These are phyloP conservation scores for Neophaeococcomyces aloes DNA, from an alignment of 2,329 filamentous ascomycete species.

Conservation along the genomic window DNA sequence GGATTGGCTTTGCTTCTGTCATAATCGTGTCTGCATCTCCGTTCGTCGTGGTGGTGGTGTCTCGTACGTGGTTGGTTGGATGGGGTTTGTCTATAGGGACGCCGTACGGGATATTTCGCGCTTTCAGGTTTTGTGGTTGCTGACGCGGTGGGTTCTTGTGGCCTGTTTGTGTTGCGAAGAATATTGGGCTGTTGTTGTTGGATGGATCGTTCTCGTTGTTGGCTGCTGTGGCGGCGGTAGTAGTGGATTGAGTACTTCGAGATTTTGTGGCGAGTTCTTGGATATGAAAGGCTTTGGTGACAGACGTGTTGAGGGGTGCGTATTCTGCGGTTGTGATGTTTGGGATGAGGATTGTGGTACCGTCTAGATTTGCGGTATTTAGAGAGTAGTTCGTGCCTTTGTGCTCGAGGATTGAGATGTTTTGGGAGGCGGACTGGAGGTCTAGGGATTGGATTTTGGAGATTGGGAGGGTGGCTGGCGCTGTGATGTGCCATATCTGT, in stretches of 20 bases:
- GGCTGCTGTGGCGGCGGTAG: neutral
- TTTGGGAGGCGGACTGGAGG: conserved; percentile 30
- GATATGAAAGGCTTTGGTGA: conserved; percentile 22
- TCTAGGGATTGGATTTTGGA: conserved; percentile 36
- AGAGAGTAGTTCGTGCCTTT: conserved; percentile 29
- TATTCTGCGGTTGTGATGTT: conserved; percentile 21
- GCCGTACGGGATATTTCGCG: no score
- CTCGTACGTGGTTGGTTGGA: no score
- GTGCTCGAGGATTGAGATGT: conserved; percentile 32
- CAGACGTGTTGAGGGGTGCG: conserved; percentile 10
- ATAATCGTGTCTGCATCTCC: no score
- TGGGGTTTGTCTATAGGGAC: no score
- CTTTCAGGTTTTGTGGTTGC: conserved; percentile 34
- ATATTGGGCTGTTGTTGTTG: conserved; percentile 8
- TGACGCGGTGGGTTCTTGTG: conserved; percentile 28
- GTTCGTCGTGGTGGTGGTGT: no score
- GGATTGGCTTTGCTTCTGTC: no score
- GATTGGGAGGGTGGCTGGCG: conserved; percentile 35
- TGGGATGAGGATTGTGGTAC: conserved; percentile 29
- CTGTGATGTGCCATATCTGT: conserved; percentile 40
- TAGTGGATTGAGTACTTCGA: neutral
- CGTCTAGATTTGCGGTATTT: conserved; percentile 6
- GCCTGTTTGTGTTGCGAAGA: conserved; percentile 16
- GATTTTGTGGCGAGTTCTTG: no score
- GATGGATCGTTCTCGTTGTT: neutral